Evolutionary conservation across 2,329 filamentous ascomycete species (phyloP).

Genomic region (Phialocephala subalpina): DNA sequence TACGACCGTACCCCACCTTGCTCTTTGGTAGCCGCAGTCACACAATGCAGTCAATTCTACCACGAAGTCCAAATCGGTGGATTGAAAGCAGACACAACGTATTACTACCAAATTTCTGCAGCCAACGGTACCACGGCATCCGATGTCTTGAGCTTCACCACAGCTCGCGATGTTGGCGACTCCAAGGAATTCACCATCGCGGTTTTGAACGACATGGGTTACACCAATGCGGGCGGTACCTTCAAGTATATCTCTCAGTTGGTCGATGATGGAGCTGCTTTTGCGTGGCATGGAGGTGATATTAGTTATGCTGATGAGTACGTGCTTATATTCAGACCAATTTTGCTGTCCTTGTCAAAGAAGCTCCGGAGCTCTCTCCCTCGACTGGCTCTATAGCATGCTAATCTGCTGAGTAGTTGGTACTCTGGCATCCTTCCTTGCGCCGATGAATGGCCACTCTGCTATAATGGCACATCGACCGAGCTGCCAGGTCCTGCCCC

Average conservation of each 20-base stretch:
- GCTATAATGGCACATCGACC: conserved; percentile 56
- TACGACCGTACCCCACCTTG: conserved; percentile 60
- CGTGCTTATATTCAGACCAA: too few species aligned
- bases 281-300: conserved; percentile 62
- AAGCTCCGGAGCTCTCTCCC: too few species aligned
- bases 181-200: conserved; percentile 52
- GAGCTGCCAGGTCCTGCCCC: conserved; percentile 21
- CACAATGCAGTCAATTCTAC: conserved; percentile 60
- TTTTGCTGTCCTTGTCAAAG: too few species aligned
- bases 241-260: conserved; percentile 51
- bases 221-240: conserved; percentile 59
- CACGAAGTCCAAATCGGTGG: conserved; percentile 56
- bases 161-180: conserved; percentile 53
- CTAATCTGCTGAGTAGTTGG: conserved; percentile 58
- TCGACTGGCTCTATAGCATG: too few species aligned
- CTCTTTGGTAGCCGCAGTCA: conserved; percentile 52
- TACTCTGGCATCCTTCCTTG: conserved; percentile 59
- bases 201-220: conserved; percentile 61
- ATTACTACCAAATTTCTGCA: conserved; percentile 58
- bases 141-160: conserved; percentile 54
- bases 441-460: conserved; percentile 55
- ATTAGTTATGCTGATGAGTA: conserved; percentile 35
- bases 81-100: conserved; percentile 53
- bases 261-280: conserved; percentile 53
- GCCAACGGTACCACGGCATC: conserved; percentile 59